Evolutionary conservation across 345 rosid species (phyloP).

Genomic region (Gossypium sturtianum): DNA sequence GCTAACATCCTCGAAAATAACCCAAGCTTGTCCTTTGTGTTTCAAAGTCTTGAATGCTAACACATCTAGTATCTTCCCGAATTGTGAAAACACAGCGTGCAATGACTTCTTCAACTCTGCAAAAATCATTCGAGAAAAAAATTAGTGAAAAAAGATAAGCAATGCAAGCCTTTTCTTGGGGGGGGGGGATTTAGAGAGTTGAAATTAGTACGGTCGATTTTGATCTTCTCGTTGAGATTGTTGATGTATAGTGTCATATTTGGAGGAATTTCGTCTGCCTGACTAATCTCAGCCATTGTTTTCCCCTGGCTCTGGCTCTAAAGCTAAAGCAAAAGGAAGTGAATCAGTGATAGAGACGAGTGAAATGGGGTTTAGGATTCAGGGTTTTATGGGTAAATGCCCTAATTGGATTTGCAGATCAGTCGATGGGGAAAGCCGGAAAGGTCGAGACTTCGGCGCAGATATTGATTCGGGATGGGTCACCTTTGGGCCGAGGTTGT

Average conservation of each 20-base stretch:
- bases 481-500: neutral
- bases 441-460: neutral
- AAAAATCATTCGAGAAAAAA: neutral
- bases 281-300: constrained; percentile 48
- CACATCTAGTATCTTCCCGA: constrained; percentile 90
- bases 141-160: neutral
- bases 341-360: neutral
- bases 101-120: constrained; percentile 89
- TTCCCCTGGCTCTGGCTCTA: neutral
- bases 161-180: neutral
- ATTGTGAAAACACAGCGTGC: constrained; percentile 82
- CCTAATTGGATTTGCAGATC: constrained; percentile 1
- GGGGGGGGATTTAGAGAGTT: neutral
- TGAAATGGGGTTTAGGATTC: neutral
- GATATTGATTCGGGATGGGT: neutral
- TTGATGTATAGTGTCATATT: constrained; percentile 91
- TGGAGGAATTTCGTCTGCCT: constrained; percentile 46
- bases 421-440: neutral
- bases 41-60: constrained; percentile 91
- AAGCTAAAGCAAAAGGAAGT: neutral
- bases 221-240: constrained; percentile 95
- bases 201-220: constrained; percentile 56
- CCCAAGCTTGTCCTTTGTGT: constrained; percentile 99
- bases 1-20: constrained; percentile 66
- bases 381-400: neutral